phyloP scores from a whole-genome alignment of 352 stramenopile species.

The Thraustochytrium striatum region DNA sequence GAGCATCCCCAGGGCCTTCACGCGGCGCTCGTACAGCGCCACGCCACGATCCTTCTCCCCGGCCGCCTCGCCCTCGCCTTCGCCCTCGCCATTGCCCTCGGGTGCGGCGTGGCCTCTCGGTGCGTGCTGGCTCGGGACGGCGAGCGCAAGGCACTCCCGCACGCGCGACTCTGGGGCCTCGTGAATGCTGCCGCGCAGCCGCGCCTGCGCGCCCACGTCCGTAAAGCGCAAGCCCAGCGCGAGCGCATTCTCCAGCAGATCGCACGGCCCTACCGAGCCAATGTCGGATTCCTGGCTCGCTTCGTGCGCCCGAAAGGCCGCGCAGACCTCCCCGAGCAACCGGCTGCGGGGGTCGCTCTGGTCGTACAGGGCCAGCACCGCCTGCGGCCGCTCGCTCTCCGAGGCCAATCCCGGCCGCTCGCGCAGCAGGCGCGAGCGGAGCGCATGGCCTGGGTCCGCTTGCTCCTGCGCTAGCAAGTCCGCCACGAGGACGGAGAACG shows the following conservation, averaged over 20 bases:
- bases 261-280: not conserved
- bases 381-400: not conserved
- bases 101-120: not conserved
- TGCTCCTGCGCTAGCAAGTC: not conserved
- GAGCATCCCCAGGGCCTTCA: not conserved
- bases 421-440: not conserved
- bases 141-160: not conserved
- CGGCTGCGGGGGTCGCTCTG: not conserved
- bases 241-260: conserved; percentile 1
- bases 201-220: not conserved
- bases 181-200: not conserved
- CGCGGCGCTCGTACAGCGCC: not conserved
- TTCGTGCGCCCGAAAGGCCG: not conserved
- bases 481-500: conserved; percentile 1
- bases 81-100: not conserved
- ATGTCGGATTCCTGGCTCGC: not conserved
- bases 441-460: not conserved
- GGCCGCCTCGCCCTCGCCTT: not conserved
- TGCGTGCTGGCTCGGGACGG: not conserved
- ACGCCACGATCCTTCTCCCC: not conserved
- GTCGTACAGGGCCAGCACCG: not conserved
- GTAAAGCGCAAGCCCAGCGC: not conserved
- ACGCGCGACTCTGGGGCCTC: not conserved
- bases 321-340: not conserved
- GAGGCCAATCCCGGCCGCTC: not conserved